Evolutionary conservation across 345 rosid species (phyloP).

Genomic region (Reutealis trisperma): DNA sequence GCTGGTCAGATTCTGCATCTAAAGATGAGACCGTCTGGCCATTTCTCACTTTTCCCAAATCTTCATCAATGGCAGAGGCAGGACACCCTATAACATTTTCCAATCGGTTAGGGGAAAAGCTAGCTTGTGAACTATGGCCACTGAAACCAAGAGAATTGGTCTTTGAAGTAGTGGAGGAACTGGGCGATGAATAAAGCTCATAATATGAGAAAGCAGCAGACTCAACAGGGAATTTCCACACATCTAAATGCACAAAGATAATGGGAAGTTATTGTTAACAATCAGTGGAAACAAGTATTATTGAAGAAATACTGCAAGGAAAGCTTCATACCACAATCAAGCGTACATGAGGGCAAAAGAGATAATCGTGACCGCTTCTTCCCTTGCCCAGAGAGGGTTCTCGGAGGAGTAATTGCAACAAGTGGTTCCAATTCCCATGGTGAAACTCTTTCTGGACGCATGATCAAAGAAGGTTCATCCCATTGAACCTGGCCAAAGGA

Average conservation of each 20-base stretch:
- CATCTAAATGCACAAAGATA: slow-evolving; percentile 48
- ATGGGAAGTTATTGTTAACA: neutral
- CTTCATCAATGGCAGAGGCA: slow-evolving; percentile 57
- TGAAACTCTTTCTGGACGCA: slow-evolving; percentile 88
- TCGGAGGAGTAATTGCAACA: slow-evolving; percentile 59
- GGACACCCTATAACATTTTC: slow-evolving; percentile 64
- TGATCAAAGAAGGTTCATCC: slow-evolving; percentile 88
- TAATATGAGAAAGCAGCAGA: slow-evolving; percentile 50
- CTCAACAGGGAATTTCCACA: slow-evolving; percentile 67
- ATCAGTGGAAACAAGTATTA: slow-evolving; percentile 11
- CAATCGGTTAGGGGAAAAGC: slow-evolving; percentile 40
- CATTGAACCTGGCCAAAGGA: slow-evolving; percentile 65
- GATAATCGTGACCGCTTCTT: slow-evolving; percentile 77
- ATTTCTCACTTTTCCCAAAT: slow-evolving; percentile 64
- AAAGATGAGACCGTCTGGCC: slow-evolving; percentile 71
- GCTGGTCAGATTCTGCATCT: slow-evolving; percentile 70
- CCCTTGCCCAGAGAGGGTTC: slow-evolving; percentile 70
- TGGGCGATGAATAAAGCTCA: slow-evolving; percentile 51
- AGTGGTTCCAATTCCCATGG: slow-evolving; percentile 98
- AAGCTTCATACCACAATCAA: slow-evolving; percentile 49
- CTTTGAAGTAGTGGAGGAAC: slow-evolving; percentile 54
- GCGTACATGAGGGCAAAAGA: slow-evolving; percentile 60
- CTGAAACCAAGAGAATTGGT: slow-evolving; percentile 40
- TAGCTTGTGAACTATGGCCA: slow-evolving; percentile 52
- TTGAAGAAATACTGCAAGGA: slow-evolving; percentile 2